Evolutionary conservation across 78 protist genomes (phyloP).

Genomic region (Thecamonas trahens): DNA sequence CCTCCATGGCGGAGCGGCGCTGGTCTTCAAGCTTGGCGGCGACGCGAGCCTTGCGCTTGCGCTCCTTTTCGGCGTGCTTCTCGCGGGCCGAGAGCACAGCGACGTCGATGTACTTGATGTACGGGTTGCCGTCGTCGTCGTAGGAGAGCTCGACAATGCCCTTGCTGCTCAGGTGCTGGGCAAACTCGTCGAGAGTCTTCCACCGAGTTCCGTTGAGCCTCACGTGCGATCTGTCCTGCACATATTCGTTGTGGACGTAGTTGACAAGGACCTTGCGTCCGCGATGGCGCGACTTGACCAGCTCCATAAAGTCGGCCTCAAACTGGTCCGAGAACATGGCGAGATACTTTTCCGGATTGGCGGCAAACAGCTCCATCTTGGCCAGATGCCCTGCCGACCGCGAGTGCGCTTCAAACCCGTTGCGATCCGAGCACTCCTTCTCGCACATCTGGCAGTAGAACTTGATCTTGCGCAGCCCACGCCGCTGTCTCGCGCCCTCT

Average conservation of each 20-base stretch:
- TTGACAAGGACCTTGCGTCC: background rate
- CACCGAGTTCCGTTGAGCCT: constrained; percentile 6
- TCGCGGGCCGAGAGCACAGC: background rate
- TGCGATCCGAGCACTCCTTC: constrained; percentile 22
- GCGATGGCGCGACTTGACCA: background rate
- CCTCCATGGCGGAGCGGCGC: too few species aligned
- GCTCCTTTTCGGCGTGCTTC: background rate
- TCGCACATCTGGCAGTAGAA: constrained; percentile 23
- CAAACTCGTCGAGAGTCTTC: constrained; percentile 12
- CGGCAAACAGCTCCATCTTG: constrained; percentile 14
- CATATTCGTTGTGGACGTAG: constrained; percentile 4
- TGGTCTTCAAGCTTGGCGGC: background rate
- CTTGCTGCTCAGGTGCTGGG: background rate
- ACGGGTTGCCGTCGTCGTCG: background rate
- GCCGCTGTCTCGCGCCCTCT: too few species aligned
- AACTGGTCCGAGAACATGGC: constrained; percentile 5
- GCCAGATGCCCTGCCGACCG: background rate
- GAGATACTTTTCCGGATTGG: constrained; percentile 12
- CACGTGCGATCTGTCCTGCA: background rate
- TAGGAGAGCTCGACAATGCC: background rate
- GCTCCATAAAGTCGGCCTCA: constrained; percentile 5
- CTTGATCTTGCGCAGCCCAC: too few species aligned
- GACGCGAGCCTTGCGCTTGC: background rate
- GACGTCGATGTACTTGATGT: background rate
- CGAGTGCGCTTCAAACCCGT: constrained; percentile 19